Conservation (phyloP, 805 yeast genomes). For the Priceomyces haplophilus region DNA sequence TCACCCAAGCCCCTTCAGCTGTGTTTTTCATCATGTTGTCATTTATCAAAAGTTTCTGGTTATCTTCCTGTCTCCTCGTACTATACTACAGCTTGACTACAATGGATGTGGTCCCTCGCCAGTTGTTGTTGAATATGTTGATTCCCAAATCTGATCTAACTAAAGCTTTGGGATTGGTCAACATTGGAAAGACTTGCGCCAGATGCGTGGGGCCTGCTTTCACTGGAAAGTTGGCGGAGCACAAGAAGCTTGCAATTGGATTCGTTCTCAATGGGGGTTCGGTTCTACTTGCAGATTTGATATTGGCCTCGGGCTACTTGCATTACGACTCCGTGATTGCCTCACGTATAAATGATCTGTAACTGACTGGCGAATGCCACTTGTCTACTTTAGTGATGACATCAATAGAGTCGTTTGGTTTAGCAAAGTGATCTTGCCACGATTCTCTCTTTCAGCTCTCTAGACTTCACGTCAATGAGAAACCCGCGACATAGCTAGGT, state of each 20-base stretch:
- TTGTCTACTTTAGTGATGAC: too few relatives aligned
- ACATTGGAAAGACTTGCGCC: constrained; percentile 81
- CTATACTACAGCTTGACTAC: constrained; percentile 62
- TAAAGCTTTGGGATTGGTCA: constrained; percentile 79
- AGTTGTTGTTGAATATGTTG: constrained; percentile 67
- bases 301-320: constrained; percentile 42
- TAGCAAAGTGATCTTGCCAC: too few relatives aligned
- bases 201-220: constrained; percentile 77
- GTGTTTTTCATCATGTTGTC: constrained; percentile 49
- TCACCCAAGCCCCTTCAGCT: constrained; percentile 78
- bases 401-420: too few relatives aligned
- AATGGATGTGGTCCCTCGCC: constrained; percentile 93
- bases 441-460: too few relatives aligned
- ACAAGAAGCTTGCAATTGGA: constrained; percentile 44
- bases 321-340: constrained; percentile 36
- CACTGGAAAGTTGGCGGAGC: constrained; percentile 70
- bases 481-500: too few relatives aligned
- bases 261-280: constrained; percentile 52
- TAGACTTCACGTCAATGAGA: too few relatives aligned
- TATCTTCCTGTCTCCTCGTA: constrained; percentile 53
- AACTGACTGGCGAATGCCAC: too few relatives aligned
- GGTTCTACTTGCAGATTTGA: constrained; percentile 47
- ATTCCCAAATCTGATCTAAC: constrained; percentile 65
- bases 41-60: constrained; percentile 18
- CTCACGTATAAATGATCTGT: background rate